Evolutionary conservation across 2,329 filamentous ascomycete genomes (phyloP), one percentile per base, ranked within the genome.

Genomic region (Septoria petroselini): DNA sequence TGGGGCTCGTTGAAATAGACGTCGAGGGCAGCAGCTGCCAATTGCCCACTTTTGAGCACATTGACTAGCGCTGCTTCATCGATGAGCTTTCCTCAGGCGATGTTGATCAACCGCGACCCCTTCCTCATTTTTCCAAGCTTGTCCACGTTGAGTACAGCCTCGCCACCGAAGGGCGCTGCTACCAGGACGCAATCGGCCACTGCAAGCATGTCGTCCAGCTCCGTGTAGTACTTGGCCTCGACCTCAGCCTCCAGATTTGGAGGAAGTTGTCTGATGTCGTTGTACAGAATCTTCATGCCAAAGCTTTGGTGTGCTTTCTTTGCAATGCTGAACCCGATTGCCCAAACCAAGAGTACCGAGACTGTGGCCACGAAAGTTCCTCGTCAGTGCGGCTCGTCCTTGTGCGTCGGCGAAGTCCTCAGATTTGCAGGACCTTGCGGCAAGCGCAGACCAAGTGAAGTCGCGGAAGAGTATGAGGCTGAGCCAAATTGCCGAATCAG

Each of bases 331-430:
- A 53, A 55, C 4, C 58, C 58, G 30, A 61, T 74, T 81, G 2
- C 85, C 85, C 2, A 89, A 73, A 0, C 86, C 86, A 19, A 90
- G 76, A 21, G 89, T 75, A 0, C 84, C 86, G 0, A 89, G 73
- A 0, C 71, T 71, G 45, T 80, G 78, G 9, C 75, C 57, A 5
- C 51, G 41, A 2, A 57, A 57, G 42, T 61, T 59, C 23, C 55
- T 50, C 35, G 83, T 82, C 11, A 75, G 73, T 4, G 74, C 73
- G 0, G 83, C 81, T 48, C 76, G 73, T 9, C 71, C 71, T 63
- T 88, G 84, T 51, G 83, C 83, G 53, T 78, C 70, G 17, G 67
- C 65, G 65, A 86, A 88, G 9, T 70, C 58, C 0, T 64, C 55
- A 0, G 72, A 62, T 46, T 73, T 67, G 12, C 69, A 65, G 2